Conservation (phyloP, 176 grass and related monocot genomes). For the Aegilops bicornis region DNA sequence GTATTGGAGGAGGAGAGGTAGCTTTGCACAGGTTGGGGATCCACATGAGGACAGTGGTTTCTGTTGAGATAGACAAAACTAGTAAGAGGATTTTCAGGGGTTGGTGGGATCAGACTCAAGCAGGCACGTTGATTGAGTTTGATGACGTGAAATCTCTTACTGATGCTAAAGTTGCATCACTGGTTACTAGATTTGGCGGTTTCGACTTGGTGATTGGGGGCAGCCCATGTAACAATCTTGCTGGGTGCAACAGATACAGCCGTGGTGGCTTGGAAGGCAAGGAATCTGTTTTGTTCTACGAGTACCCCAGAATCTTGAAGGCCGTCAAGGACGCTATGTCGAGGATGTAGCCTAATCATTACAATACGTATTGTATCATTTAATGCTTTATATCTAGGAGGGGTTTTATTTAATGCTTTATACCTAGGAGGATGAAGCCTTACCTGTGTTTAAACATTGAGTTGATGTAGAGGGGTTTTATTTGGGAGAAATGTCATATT, state of each 20-base stretch:
- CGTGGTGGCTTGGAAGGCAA: constrained; percentile 36
- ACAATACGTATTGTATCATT: neutral
- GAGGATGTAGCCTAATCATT: constrained; percentile 2
- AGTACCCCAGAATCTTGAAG: constrained; percentile 65
- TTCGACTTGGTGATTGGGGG: constrained; percentile 80
- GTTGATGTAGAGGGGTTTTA: neutral
- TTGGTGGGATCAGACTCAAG: constrained; percentile 84
- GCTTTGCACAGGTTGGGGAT: constrained; percentile 76
- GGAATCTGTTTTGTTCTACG: constrained; percentile 60
- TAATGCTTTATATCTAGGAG: neutral
- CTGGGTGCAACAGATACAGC: constrained; percentile 59
- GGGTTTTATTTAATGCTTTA: too few species aligned
- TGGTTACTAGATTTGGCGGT: constrained; percentile 40
- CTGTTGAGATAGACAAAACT: constrained; percentile 61
- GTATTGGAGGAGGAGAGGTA: constrained; percentile 91
- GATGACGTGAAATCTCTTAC: constrained; percentile 46
- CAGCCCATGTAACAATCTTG: constrained; percentile 75
- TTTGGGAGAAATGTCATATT: neutral
- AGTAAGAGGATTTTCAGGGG: constrained; percentile 52
- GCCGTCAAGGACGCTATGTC: constrained; percentile 44
- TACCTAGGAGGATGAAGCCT: too few species aligned
- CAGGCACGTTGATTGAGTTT: constrained; percentile 56
- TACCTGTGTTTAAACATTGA: neutral
- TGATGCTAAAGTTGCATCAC: constrained; percentile 13
- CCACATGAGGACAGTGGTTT: constrained; percentile 53